Conservation (phyloP, 2,329 filamentous ascomycete genomes). For the Epichloe scottii region DNA sequence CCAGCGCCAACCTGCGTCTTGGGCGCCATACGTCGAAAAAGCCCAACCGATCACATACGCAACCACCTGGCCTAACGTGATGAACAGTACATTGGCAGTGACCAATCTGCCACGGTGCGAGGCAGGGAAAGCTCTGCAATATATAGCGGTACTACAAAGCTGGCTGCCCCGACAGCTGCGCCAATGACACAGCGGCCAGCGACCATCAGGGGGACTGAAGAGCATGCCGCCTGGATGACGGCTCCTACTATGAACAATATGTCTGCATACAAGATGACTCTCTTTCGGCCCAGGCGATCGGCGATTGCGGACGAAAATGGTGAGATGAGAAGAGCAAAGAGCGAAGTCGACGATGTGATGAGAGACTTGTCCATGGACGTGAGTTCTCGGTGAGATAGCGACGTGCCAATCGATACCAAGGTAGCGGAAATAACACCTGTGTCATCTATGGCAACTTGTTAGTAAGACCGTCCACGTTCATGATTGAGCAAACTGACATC, state of each 20-base stretch:
- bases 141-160: slow-evolving; percentile 76
- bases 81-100: slow-evolving; percentile 69
- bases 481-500: slow-evolving; percentile 35
- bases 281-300: slow-evolving; percentile 47
- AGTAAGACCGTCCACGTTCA: slow-evolving; percentile 1
- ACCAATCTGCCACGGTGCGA: slow-evolving; percentile 66
- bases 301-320: slow-evolving; percentile 53
- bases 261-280: slow-evolving; percentile 51
- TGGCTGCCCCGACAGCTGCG: slow-evolving; percentile 60
- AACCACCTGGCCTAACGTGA: slow-evolving; percentile 79
- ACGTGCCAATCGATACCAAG: slow-evolving; percentile 48
- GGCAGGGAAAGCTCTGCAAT: slow-evolving; percentile 74
- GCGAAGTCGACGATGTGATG: slow-evolving; percentile 56
- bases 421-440: slow-evolving; percentile 59
- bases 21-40: slow-evolving; percentile 44
- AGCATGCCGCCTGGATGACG: slow-evolving; percentile 46
- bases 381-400: slow-evolving; percentile 43
- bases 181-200: slow-evolving; percentile 57
- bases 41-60: slow-evolving; percentile 77
- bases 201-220: slow-evolving; percentile 51
- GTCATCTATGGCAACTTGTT: slow-evolving; percentile 34
- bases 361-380: slow-evolving; percentile 56
- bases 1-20: slow-evolving; percentile 65
- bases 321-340: slow-evolving; percentile 52
- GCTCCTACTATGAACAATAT: slow-evolving; percentile 58